Percentiles rank a stretch among this genome's conserved stretches.
These are phyloP conservation scores for Paramecium caudatum DNA, from an alignment of 73 alveolate species.

Conservation along the genomic window DNA sequence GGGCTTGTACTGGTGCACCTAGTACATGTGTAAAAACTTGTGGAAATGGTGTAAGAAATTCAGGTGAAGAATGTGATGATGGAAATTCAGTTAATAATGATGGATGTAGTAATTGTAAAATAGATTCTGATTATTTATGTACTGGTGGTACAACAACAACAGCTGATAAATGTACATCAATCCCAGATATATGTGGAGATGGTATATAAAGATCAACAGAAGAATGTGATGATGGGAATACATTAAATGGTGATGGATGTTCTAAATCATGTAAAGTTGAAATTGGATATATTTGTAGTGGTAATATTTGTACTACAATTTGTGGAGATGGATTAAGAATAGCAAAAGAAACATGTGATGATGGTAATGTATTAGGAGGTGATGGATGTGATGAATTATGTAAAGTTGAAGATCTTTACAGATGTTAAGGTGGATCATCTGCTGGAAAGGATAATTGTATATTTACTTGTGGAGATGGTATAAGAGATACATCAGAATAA, in stretches of 20 bases:
- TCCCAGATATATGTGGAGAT: constrained; percentile 68
- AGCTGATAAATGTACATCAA: not conserved
- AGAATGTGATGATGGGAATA: constrained; percentile 81
- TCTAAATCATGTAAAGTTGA: constrained; percentile 29
- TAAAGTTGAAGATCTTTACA: not conserved
- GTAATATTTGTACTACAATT: constrained; percentile 31
- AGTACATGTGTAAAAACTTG: constrained; percentile 53
- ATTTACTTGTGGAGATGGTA: constrained; percentile 58
- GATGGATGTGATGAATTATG: constrained; percentile 67
- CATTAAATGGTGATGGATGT: constrained; percentile 74
- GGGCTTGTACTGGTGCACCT: constrained; percentile 29
- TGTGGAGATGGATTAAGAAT: constrained; percentile 77
- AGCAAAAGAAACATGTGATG: constrained; percentile 61
- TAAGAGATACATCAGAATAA: constrained; percentile 58
- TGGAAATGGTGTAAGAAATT: constrained; percentile 76
- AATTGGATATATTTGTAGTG: constrained; percentile 34
- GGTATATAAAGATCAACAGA: constrained; percentile 69
- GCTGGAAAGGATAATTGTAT: constrained; percentile 43
- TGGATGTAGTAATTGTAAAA: constrained; percentile 74
- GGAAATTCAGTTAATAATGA: constrained; percentile 72
- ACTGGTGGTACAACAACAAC: constrained; percentile 63
- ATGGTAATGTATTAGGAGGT: constrained; percentile 68
- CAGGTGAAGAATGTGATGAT: constrained; percentile 81
- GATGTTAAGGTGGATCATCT: constrained; percentile 63
- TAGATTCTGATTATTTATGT: constrained; percentile 70